A percentile compares a stretch with the other conserved stretches of the same genome.
Conservation (phyloP, 805 yeast genomes). For the Naumovozyma dairenensis region DNA sequence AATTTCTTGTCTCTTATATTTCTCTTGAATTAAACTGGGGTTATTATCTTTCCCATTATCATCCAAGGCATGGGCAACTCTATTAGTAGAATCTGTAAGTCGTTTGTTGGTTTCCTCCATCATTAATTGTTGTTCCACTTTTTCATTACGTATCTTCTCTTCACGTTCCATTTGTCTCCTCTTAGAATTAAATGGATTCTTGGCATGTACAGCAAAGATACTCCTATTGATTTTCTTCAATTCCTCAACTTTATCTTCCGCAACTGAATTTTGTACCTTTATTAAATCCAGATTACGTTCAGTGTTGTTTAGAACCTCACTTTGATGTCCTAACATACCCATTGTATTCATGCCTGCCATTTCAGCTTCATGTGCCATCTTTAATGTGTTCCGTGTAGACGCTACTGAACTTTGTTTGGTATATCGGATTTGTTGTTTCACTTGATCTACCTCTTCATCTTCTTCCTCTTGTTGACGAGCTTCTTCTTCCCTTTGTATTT, state of each 20-base stretch:
- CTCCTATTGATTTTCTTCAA: slow-evolving; percentile 69
- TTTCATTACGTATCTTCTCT: slow-evolving; percentile 49
- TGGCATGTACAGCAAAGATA: slow-evolving; percentile 65
- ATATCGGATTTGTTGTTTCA: slow-evolving; percentile 71
- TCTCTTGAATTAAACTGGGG: slow-evolving; percentile 22
- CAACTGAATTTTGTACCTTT: slow-evolving; percentile 68
- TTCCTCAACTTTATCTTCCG: slow-evolving; percentile 72
- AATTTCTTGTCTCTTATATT: slow-evolving; percentile 29
- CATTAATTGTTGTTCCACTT: slow-evolving; percentile 48
- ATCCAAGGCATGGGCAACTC: slow-evolving; percentile 51
- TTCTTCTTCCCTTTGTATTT: slow-evolving; percentile 28
- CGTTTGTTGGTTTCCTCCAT: slow-evolving; percentile 51
- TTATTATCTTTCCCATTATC: slow-evolving; percentile 31
- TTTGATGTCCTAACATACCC: slow-evolving; percentile 85
- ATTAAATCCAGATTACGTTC: slow-evolving; percentile 69
- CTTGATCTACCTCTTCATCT: slow-evolving; percentile 80
- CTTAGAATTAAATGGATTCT: slow-evolving; percentile 84
- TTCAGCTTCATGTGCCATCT: slow-evolving; percentile 61
- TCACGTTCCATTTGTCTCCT: slow-evolving; percentile 66
- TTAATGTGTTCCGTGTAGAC: slow-evolving; percentile 75
- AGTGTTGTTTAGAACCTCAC: slow-evolving; percentile 69
- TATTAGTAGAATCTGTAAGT: slow-evolving; percentile 54
- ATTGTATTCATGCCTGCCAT: slow-evolving; percentile 67
- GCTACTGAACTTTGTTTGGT: slow-evolving; percentile 78
- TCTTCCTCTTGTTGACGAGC: slow-evolving; percentile 39